A percentile compares a stretch with the other conserved stretches of the same genome.
Evolutionary conservation across 371 early-diverging fungal genomes (phyloP).

Genomic region (Mycotypha africana): DNA sequence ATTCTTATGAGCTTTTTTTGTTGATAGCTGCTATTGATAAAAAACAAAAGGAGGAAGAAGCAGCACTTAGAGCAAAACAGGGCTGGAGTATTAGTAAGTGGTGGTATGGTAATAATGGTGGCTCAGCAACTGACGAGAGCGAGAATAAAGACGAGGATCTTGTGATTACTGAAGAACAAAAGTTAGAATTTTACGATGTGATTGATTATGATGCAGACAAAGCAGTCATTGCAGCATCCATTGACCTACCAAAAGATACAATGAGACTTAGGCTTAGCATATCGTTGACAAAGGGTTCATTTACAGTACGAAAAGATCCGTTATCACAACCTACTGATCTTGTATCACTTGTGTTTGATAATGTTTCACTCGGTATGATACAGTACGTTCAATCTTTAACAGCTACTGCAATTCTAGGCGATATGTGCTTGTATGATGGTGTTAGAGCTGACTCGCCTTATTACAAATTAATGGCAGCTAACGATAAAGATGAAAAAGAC

Average conservation of each 20-base stretch:
- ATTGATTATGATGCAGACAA: conserved; percentile 91
- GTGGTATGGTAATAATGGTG: conserved; percentile 70
- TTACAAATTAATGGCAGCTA: conserved; percentile 80
- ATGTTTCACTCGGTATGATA: conserved; percentile 42
- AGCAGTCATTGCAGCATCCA: conserved; percentile 50
- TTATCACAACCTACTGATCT: conserved; percentile 53
- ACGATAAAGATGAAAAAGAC: conserved; percentile 43
- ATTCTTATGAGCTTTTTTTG: no score
- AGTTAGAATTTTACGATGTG: conserved; percentile 86
- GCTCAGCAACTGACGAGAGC: no score
- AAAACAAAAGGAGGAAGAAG: conserved; percentile 23
- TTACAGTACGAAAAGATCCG: conserved; percentile 71
- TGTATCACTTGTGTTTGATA: conserved; percentile 64
- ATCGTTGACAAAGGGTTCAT: conserved; percentile 79
- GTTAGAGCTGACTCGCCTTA: conserved; percentile 71
- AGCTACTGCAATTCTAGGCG: conserved; percentile 72
- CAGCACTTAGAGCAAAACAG: conserved; percentile 16
- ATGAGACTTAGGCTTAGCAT: conserved; percentile 65
- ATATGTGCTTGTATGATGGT: conserved; percentile 78
- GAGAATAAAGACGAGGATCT: conserved; percentile 35
- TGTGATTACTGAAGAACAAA: conserved; percentile 69
- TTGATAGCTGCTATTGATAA: conserved; percentile 30
- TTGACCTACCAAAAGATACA: conserved; percentile 78
- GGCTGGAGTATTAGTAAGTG: conserved; percentile 62
- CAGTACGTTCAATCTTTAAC: conserved; percentile 68